These are phyloP conservation scores for Globomyces sp. DNA, from an alignment of 371 early-diverging fungal genomes.

Conservation along the genomic window DNA sequence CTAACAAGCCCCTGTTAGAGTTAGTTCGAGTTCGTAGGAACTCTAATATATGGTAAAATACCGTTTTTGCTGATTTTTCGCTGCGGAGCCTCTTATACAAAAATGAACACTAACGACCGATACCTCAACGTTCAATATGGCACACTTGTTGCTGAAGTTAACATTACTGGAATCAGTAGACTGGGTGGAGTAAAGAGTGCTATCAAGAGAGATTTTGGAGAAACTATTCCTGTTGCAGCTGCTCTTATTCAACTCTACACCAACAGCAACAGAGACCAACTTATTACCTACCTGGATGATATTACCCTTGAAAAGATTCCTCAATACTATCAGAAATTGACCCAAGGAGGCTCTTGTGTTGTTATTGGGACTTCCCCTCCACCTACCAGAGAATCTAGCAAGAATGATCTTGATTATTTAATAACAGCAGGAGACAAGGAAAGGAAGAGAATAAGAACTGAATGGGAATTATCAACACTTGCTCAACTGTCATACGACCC, in stretches of 20 bases:
- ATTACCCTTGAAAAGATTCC: constrained; percentile 13
- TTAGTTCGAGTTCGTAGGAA: too few relatives aligned
- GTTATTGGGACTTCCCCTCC: constrained; percentile 2
- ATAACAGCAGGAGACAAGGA: too few relatives aligned
- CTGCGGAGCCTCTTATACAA: too few relatives aligned
- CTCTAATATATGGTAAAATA: too few relatives aligned
- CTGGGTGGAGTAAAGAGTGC: constrained; percentile 14
- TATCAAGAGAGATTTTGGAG: constrained; percentile 1
- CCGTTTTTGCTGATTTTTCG: too few relatives aligned
- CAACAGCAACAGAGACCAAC: constrained; percentile 7
- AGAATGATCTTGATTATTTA: too few relatives aligned
- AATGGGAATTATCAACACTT: too few relatives aligned
- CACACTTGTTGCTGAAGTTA: constrained; percentile 2
- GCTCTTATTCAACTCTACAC: constrained; percentile 19
- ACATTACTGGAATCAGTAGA: constrained; percentile 8
- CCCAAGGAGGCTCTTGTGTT: constrained; percentile 13
- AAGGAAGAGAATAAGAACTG: too few relatives aligned
- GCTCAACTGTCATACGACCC: too few relatives aligned
- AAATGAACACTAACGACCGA: neutral
- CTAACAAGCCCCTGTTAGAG: too few relatives aligned
- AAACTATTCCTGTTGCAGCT: neutral
- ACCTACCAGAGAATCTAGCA: too few relatives aligned
- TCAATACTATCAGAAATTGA: constrained; percentile 13
- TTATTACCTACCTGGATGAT: constrained; percentile 14
- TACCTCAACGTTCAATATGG: constrained; percentile 13